Evolutionary conservation across 2,329 filamentous ascomycete species (phyloP).

Genomic region (Colletotrichum simmondsii): DNA sequence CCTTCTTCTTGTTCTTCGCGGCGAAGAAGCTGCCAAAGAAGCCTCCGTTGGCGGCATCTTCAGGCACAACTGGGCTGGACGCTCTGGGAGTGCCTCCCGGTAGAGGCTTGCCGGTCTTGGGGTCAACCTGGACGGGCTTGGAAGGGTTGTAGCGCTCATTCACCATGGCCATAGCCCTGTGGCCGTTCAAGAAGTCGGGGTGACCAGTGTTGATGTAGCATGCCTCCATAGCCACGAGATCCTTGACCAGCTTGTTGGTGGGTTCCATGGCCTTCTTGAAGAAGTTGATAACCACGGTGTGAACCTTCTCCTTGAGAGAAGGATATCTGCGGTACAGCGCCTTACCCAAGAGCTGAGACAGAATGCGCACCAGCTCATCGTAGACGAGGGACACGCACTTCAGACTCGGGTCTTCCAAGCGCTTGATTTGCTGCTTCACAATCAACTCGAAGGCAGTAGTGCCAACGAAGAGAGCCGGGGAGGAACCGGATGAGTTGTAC

Average conservation of each 20-base stretch:
- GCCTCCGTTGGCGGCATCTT: constrained; percentile 71
- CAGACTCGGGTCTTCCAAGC: constrained; percentile 93
- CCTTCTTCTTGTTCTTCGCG: constrained; percentile 99
- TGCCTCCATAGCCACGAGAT: constrained; percentile 94
- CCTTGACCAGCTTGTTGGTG: constrained; percentile 94
- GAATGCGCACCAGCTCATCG: constrained; percentile 95
- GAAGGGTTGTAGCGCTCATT: constrained; percentile 86
- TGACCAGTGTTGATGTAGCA: constrained; percentile 99
- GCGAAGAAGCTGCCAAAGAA: constrained; percentile 99
- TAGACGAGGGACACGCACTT: constrained; percentile 98
- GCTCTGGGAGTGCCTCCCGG: constrained; percentile 76
- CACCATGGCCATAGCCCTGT: constrained; percentile 97
- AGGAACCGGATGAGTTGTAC: constrained; percentile 99
- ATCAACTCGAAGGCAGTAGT: constrained; percentile 99
- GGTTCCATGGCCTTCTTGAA: constrained; percentile 99
- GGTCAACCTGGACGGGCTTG: constrained; percentile 95
- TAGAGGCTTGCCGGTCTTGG: constrained; percentile 97
- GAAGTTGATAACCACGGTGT: constrained; percentile 89
- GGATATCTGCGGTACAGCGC: constrained; percentile 93
- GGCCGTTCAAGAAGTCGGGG: constrained; percentile 96
- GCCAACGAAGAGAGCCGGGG: constrained; percentile 94
- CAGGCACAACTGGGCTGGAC: constrained; percentile 76
- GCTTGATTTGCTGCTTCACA: constrained; percentile 98
- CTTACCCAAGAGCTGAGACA: constrained; percentile 90
- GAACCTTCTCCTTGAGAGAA: constrained; percentile 95